Evolutionary conservation across 176 grass and related monocot genomes (phyloP).

Genomic region (Guadua angustifolia): DNA sequence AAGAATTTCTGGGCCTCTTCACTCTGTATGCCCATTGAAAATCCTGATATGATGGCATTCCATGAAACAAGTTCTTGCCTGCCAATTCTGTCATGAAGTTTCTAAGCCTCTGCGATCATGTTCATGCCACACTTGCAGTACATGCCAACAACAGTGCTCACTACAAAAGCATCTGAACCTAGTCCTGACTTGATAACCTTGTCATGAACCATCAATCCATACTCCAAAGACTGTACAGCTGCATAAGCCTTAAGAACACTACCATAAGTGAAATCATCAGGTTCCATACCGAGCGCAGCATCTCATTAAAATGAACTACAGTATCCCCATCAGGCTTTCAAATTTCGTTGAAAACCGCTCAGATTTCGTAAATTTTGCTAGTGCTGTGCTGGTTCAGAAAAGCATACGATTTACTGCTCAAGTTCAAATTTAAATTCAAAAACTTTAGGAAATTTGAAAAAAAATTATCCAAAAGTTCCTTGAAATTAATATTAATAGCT

Average conservation of each 20-base stretch:
- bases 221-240: conserved; percentile 70
- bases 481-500: too few species aligned
- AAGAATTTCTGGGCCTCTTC: too few species aligned
- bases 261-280: conserved; percentile 86
- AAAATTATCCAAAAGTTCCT: too few species aligned
- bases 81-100: conserved; percentile 78
- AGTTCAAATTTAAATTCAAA: too few species aligned
- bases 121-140: conserved; percentile 73
- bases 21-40: too few species aligned
- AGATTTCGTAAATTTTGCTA: too few species aligned
- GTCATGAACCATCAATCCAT: conserved; percentile 71
- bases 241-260: conserved; percentile 90
- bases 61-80: conserved; percentile 62
- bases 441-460: too few species aligned
- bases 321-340: too few species aligned
- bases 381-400: too few species aligned
- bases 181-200: conserved; percentile 86
- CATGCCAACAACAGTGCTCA: conserved; percentile 81
- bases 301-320: conserved; percentile 58
- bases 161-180: conserved; percentile 71
- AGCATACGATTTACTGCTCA: too few species aligned
- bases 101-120: conserved; percentile 67
- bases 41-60: conserved; percentile 73
- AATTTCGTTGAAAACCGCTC: too few species aligned
- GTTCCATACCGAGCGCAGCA: conserved; percentile 70